Evolutionary conservation across 1,284 basidiomycete genomes (phyloP).

Genomic region (Phlebopus sp.): DNA sequence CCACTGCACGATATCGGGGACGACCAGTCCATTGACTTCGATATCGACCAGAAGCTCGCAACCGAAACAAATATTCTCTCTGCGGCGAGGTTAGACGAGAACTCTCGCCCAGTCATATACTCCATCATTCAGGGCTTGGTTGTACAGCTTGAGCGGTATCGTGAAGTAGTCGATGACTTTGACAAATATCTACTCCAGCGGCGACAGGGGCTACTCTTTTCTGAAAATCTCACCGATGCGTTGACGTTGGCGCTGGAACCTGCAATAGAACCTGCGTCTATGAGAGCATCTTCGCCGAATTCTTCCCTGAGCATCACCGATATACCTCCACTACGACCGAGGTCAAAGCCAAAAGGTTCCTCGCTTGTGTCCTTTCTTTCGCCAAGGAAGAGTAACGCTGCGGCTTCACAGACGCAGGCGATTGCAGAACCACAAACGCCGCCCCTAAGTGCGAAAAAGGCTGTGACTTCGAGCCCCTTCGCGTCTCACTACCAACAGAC

Average conservation of each 20-base stretch:
- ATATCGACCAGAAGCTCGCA: constrained; percentile 62
- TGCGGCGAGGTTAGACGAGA: constrained; percentile 64
- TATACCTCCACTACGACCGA: constrained; percentile 35
- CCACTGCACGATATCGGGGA: constrained; percentile 48
- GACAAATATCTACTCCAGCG: constrained; percentile 85
- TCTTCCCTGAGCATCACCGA: constrained; percentile 25
- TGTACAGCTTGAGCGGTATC: constrained; percentile 76
- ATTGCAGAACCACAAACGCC: constrained; percentile 43
- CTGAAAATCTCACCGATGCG: constrained; percentile 91
- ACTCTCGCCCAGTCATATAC: constrained; percentile 74
- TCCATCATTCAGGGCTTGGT: constrained; percentile 77
- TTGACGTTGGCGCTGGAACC: constrained; percentile 71
- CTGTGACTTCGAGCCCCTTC: constrained; percentile 74
- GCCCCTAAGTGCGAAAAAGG: constrained; percentile 38
- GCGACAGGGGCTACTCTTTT: constrained; percentile 86
- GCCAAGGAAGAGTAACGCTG: constrained; percentile 62
- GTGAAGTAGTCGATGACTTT: constrained; percentile 73
- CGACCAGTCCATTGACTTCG: constrained; percentile 76
- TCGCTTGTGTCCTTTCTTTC: constrained; percentile 77
- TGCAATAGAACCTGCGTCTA: constrained; percentile 38
- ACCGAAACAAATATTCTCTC: constrained; percentile 57
- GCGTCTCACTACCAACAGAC: constrained; percentile 84
- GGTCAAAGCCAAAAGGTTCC: constrained; percentile 53
- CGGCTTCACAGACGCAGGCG: constrained; percentile 29
- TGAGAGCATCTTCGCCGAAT: constrained; percentile 18